Evolutionary conservation across 495 filamentous ascomycete genomes (phyloP), one percentile per base, ranked within the genome.

Genomic region (Hyaloscypha hepaticicola): DNA sequence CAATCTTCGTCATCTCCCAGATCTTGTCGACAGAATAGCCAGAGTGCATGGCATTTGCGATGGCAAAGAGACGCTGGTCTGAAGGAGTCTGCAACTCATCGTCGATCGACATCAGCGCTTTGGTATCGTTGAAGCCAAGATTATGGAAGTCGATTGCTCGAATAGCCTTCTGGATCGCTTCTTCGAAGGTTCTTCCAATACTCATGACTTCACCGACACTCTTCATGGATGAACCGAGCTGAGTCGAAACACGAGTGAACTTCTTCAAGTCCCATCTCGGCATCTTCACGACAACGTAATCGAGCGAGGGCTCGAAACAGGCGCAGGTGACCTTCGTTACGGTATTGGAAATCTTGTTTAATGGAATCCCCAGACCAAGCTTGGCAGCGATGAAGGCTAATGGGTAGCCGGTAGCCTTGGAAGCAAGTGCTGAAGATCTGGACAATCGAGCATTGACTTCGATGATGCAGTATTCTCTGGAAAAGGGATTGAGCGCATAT

Each of bases 251-350:
- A 61, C 95, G 88, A 28, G 90, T 94, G 78, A 99, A 99, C 77
- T 99, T 99, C 82, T 98, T 98, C 66, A 99, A 77, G 78, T 99
- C 95, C 95, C 95, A 99, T 65, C 95, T 85, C 22, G 95, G 95
- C 77, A 99, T 99, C 83, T 99, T 99, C 61, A 99, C 95, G 26
- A 98, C 95, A 53, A 97, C 94, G 75, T 99, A 99, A 75, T 99
- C 95, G 0, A 99, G 83, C 2, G 95, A 99, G n/a, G 95, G 95
- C 75, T 99, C 95, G 77, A 99, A 99, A 82, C 95, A 99, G 57
- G 94, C 95, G 66, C 92, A 96, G 28, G 95, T 99, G 41, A 90
- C 89, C 78, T 96, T 95, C 26, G 95, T 99, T 55, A 99, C 94
- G 1, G 90, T 90, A 79, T 99, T 99, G 65, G 88, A 88, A 74